Evolutionary conservation across 2,329 filamentous ascomycete species (phyloP).

Genomic region (Exserohilum turcica): DNA sequence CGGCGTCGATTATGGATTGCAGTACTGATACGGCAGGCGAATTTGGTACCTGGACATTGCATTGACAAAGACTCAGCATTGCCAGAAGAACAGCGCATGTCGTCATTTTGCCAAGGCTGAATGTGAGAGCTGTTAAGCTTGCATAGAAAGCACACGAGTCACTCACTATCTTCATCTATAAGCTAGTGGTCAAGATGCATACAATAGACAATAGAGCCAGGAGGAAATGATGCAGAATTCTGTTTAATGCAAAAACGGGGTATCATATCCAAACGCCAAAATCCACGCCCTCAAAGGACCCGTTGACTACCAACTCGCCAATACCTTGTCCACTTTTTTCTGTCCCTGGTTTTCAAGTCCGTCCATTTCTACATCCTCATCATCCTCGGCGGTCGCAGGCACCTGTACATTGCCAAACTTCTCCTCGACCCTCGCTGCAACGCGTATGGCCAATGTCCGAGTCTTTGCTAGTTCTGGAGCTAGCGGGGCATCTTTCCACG

Average conservation of each 20-base stretch:
- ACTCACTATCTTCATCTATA: too few relatives aligned
- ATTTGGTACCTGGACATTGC: too few relatives aligned
- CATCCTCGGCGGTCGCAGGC: slow-evolving; percentile 33
- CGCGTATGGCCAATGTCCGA: slow-evolving; percentile 59
- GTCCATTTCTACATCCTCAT: slow-evolving; percentile 29
- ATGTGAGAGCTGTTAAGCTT: neutral
- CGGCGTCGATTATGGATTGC: neutral
- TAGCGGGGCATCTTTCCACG: slow-evolving; percentile 67
- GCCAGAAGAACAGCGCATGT: neutral
- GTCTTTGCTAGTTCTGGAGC: slow-evolving; percentile 70
- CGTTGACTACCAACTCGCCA: slow-evolving; percentile 28
- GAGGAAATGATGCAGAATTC: neutral
- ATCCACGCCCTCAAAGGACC: neutral
- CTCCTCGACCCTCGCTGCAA: slow-evolving; percentile 44
- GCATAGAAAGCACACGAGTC: too few relatives aligned
- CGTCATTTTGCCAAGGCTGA: neutral
- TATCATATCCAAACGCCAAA: slow-evolving; percentile 20
- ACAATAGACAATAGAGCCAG: too few relatives aligned
- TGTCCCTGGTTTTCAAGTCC: slow-evolving; percentile 23
- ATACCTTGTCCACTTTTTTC: slow-evolving; percentile 32
- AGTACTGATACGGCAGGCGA: neutral
- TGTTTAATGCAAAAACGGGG: slow-evolving; percentile 3
- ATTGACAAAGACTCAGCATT: neutral
- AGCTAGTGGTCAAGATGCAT: too few relatives aligned
- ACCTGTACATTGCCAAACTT: slow-evolving; percentile 37